Evolutionary conservation across 73 alveolate species (phyloP), one percentile per base, ranked within the genome.

Genomic region (Halteria grandinella): DNA sequence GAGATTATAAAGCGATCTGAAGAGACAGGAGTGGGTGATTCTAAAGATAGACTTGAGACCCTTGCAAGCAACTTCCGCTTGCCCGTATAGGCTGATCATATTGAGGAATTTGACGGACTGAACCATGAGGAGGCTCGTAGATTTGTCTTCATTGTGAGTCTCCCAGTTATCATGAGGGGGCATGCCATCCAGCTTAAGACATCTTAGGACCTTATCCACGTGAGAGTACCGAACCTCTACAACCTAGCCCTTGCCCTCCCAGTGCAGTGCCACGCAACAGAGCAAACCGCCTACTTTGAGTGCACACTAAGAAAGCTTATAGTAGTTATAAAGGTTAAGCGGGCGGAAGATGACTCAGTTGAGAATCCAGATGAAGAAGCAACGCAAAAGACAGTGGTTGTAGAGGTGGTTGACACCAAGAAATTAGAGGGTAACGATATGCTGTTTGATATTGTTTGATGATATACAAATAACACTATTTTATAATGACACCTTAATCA

Each of bases 61-160:
- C 47, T 70, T 1, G 21, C 58, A 15, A n/a, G 50, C 25, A 15
- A 6, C 28, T 70, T 70, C 34, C 6, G 48, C 3, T 37, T 82
- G 10, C 59, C 50, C 15, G 36, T 25, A 14, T 40, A 41, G 49
- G 28, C 21, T 1, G 86, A 82, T 29, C 52, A 23, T 18, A 47
- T 82, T 50, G 91, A 82, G 37, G 86, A 71, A 37, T 82, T 17
- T 41, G 91, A 82, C 43, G 91, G 91, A 5, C 12, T 33, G 0
- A 82, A 82, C 57, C 86, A 50, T 21, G 48, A 32, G 0, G 44
- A 39, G 1, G 73, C 80, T 1, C 4, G 55, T n/a, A 49, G 59
- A 31, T 82, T 55, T 12, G 69, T 74, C n/a, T 45, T 71, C 40
- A 57, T 82, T 2, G 71, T 72, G 0, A 41, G 66, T 21, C 52